phyloP scores from a whole-genome alignment of 352 stramenopile species.

The Pythium monospermum region DNA sequence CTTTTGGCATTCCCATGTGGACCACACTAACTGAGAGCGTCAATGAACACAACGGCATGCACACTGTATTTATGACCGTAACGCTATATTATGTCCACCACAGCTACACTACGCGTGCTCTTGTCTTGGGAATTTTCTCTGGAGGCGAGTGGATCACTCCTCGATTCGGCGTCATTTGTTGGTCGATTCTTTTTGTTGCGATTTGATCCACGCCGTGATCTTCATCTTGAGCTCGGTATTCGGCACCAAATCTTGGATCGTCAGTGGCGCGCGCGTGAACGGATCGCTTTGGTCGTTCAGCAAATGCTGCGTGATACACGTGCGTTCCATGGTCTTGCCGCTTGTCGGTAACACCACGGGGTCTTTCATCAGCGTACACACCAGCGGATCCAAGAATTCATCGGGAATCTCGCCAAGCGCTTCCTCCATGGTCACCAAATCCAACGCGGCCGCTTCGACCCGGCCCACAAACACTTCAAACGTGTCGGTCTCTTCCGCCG shows the following conservation, averaged over 20 bases:
- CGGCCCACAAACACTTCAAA: slow-evolving; percentile 58
- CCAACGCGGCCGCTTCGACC: slow-evolving; percentile 42
- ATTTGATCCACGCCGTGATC: slow-evolving; percentile 54
- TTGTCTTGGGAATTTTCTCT: too few relatives aligned
- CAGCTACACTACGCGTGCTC: too few relatives aligned
- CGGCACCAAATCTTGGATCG: slow-evolving; percentile 50
- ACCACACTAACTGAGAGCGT: too few relatives aligned
- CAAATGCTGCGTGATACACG: slow-evolving; percentile 95
- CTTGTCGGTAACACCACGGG: slow-evolving; percentile 91
- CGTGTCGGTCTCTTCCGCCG: slow-evolving; percentile 31
- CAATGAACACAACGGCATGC: too few relatives aligned
- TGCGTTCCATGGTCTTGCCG: slow-evolving; percentile 88
- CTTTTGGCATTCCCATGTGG: too few relatives aligned
- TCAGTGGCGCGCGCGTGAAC: slow-evolving; percentile 93
- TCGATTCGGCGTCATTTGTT: slow-evolving; percentile 4
- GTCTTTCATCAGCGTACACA: slow-evolving; percentile 96
- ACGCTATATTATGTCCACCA: too few relatives aligned
- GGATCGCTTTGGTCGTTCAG: slow-evolving; percentile 96
- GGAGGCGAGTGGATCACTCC: too few relatives aligned
- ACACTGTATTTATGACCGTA: too few relatives aligned
- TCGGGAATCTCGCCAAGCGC: slow-evolving; percentile 92
- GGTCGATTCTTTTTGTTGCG: slow-evolving; percentile 16
- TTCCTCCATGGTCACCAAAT: slow-evolving; percentile 59
- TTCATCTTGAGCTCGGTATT: slow-evolving; percentile 58
- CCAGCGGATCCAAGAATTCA: slow-evolving; percentile 95